These are phyloP conservation scores for Trametes meyenii DNA, from an alignment of 768 basidiomycete species.

Conservation along the genomic window DNA sequence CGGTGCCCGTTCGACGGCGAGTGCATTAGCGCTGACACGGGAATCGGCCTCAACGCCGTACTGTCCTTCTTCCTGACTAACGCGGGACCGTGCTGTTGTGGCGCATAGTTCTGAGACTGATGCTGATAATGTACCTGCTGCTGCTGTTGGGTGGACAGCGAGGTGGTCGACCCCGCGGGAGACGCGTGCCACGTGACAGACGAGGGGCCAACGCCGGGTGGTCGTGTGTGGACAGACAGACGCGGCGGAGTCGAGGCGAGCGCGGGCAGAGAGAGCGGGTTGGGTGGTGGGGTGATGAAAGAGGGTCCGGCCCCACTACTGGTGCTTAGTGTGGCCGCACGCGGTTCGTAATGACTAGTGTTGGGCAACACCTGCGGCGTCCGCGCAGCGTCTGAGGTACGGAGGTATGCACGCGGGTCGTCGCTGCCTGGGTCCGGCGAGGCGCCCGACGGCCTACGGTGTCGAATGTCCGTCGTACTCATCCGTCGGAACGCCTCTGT, in stretches of 20 bases:
- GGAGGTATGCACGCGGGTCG: slow-evolving; percentile 1
- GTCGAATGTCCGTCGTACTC: slow-evolving; percentile 26
- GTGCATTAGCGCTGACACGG: slow-evolving; percentile 25
- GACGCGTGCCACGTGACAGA: not conserved
- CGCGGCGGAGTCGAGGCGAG: slow-evolving; percentile 6
- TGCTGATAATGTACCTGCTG: not conserved
- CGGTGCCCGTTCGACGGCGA: slow-evolving; percentile 20
- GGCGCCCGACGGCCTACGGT: slow-evolving; percentile 16
- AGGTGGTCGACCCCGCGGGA: not conserved
- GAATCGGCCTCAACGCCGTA: slow-evolving; percentile 26
- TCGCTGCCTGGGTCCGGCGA: not conserved
- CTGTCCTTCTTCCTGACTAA: slow-evolving; percentile 30
- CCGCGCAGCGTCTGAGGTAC: not conserved
- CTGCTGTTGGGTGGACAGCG: slow-evolving; percentile 3
- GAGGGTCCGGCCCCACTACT: not conserved
- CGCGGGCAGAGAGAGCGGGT: slow-evolving; percentile 13
- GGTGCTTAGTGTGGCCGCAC: not conserved
- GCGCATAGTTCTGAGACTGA: not conserved
- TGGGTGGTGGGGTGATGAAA: slow-evolving; percentile 9
- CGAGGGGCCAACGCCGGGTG: not conserved
- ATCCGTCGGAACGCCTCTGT: slow-evolving; percentile 20
- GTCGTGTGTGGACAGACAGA: slow-evolving; percentile 4
- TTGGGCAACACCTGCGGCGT: slow-evolving; percentile 10
- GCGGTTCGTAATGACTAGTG: not conserved
- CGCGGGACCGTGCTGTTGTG: slow-evolving; percentile 13